A percentile compares a stretch with the other conserved stretches of the same genome.
phyloP scores from a whole-genome alignment of 345 rosid genomes.

The Salix caprea region DNA sequence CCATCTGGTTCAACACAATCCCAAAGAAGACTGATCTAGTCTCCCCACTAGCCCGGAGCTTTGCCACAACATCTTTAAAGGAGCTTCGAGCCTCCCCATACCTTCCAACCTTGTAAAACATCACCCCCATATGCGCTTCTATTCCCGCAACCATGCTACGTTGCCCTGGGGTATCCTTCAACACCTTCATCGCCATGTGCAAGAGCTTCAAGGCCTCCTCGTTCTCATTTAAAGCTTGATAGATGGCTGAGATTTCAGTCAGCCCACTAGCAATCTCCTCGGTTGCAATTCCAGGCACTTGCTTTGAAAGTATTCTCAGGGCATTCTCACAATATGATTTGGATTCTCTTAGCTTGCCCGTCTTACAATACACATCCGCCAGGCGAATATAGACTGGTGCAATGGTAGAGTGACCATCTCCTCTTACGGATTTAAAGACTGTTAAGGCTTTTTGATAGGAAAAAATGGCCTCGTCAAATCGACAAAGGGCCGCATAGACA shows the following conservation, averaged over 20 bases:
- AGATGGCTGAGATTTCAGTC: conserved; percentile 84
- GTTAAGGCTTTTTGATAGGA: conserved; percentile 97
- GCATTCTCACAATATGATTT: conserved; percentile 91
- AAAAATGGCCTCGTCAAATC: conserved; percentile 92
- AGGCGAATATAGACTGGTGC: conserved; percentile 87
- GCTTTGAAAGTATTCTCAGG: conserved; percentile 78
- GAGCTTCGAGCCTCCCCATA: conserved; percentile 77
- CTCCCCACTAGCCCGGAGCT: conserved; percentile 78
- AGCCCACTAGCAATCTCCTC: conserved; percentile 88
- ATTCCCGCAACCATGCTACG: conserved; percentile 85
- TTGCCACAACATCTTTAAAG: conserved; percentile 71
- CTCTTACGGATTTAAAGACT: conserved; percentile 79
- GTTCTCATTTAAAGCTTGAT: conserved; percentile 86
- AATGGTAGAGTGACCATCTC: conserved; percentile 80
- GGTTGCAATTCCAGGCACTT: conserved; percentile 74
- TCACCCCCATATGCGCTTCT: conserved; percentile 94
- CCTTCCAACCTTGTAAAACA: conserved; percentile 82
- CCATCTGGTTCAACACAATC: conserved; percentile 93
- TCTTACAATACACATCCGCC: conserved; percentile 85
- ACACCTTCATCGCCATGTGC: conserved; percentile 72
- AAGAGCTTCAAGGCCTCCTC: conserved; percentile 92
- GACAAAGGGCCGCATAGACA: conserved; percentile 68
- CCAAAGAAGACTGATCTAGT: conserved; percentile 87
- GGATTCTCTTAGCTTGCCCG: conserved; percentile 92
- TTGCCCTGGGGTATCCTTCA: conserved; percentile 91